Conservation (phyloP, 108 stramenopile genomes). For the Skeletonema potamos region DNA sequence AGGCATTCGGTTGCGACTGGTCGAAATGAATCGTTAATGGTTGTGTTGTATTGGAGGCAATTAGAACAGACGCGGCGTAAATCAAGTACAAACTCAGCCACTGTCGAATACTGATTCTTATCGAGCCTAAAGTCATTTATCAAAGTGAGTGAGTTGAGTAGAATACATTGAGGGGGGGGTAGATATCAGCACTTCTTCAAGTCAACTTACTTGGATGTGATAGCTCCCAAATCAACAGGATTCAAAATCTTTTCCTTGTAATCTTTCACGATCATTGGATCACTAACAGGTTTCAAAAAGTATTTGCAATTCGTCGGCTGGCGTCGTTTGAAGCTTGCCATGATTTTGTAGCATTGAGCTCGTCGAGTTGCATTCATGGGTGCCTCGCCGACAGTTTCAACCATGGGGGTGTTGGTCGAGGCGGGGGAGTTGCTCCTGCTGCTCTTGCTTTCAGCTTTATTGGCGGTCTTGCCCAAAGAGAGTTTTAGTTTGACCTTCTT, state of each 20-base stretch:
- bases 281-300: conserved; percentile 76
- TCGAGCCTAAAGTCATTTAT: conserved; percentile 45
- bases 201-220: conserved; percentile 58
- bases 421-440: background rate
- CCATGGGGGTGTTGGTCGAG: background rate
- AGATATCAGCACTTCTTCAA: background rate
- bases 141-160: background rate
- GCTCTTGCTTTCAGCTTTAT: background rate
- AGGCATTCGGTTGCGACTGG: conserved; percentile 60
- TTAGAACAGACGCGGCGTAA: conserved; percentile 77
- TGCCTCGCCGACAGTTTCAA: conserved; percentile 19
- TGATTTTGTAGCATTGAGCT: conserved; percentile 69
- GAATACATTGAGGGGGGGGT: background rate
- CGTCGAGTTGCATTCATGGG: conserved; percentile 56
- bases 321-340: conserved; percentile 66
- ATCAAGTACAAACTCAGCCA: conserved; percentile 73
- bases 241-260: conserved; percentile 73
- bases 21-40: conserved; percentile 60
- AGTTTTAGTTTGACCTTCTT: conserved; percentile 14
- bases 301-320: conserved; percentile 47
- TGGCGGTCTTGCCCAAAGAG: conserved; percentile 40
- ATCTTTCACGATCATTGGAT: conserved; percentile 71
- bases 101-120: conserved; percentile 59
- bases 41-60: conserved; percentile 80
- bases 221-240: conserved; percentile 78